Evolutionary conservation across 768 basidiomycete genomes (phyloP).

Genomic region (Crepidotus variabilis): DNA sequence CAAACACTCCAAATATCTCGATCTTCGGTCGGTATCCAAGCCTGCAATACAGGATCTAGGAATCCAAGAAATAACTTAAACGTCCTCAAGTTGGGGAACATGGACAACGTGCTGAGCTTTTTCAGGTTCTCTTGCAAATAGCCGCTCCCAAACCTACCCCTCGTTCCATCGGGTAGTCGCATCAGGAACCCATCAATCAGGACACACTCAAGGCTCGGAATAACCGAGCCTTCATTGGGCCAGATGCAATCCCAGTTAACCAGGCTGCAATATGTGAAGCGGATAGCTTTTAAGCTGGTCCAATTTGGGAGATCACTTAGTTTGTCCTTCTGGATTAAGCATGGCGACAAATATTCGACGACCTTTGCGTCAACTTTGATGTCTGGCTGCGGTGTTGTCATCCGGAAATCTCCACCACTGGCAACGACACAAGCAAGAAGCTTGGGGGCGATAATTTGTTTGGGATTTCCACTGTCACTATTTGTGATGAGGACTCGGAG

Average conservation of each 20-base stretch:
- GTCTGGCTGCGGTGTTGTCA: background rate
- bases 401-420: background rate
- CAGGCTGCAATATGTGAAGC: background rate
- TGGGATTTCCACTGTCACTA: background rate
- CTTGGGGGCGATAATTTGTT: background rate
- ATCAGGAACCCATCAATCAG: background rate
- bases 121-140: constrained; percentile 8
- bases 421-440: background rate
- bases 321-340: background rate
- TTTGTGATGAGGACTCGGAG: background rate
- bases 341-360: background rate
- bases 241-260: background rate
- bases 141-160: background rate
- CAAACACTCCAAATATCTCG: constrained; percentile 5
- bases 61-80: constrained; percentile 9
- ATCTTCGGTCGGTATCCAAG: background rate
- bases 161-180: background rate
- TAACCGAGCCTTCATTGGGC: background rate
- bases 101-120: constrained; percentile 4
- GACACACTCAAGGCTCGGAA: background rate
- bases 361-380: background rate
- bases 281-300: background rate
- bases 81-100: constrained; percentile 9
- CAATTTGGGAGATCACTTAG: background rate
- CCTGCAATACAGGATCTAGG: background rate